Evolutionary conservation across 768 basidiomycete genomes (phyloP), one percentile per base, ranked within the genome.

Genomic region (Agrocybe pediades): DNA sequence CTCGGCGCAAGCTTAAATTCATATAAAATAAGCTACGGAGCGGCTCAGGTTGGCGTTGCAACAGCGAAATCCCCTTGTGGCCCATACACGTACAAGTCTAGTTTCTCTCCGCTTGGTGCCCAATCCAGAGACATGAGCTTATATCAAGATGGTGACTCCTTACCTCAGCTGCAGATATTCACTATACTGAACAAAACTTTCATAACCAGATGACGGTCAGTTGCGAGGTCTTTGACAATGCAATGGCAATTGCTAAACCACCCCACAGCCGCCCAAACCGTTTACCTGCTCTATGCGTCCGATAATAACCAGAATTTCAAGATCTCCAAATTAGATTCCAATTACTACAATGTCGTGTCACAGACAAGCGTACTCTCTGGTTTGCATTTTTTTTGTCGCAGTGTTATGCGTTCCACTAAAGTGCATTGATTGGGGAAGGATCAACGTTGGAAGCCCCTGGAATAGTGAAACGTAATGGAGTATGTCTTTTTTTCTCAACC

Each of bases 231-330:
- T n/a, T n/a, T n/a, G n/a, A n/a, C n/a, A n/a, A n/a, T n/a, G n/a
- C n/a, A n/a, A n/a, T n/a, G n/a, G 26, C 8, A 21, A 7, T 5
- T n/a, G 20, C 40, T 9, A 33, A 19, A 26, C 46, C 17, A 17
- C 30, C 19, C 23, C 8, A 45, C 36, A 78, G 76, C 69, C 53
- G 74, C 73, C 15, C 74, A 76, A 53, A 80, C 79, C 0, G 70
- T 81, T 6, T 86, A 85, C 62, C 73, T 86, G 13, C 71, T 86
- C 16, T 86, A 84, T 59, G 84, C 84, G 16, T 84, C 83, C 5
- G 84, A 86, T 67, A 83, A 83, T 66, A 86, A 86, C 64, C 81
- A 84, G 67, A 82, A 85, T 63, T 85, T 85, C 75, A 86, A 86
- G 73, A 84, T 86, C 20, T 74, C 84, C 11, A 68, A 67, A 46